Evolutionary conservation across 106 monocot genomes (phyloP), one percentile per base, ranked within the genome.

Genomic region (Gastrodia elata): DNA sequence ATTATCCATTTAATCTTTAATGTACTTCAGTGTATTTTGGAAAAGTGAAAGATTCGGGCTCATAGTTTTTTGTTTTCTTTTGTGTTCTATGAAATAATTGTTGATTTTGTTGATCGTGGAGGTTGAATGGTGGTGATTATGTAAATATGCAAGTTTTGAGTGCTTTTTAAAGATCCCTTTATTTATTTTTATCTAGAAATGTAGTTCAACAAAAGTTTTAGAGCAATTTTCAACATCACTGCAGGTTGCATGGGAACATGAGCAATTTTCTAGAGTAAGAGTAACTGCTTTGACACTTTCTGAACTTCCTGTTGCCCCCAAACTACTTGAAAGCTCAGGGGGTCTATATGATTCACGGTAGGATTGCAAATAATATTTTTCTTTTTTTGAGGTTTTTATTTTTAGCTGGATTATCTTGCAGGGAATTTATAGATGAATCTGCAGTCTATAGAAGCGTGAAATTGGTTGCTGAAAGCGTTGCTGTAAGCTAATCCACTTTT

Each of bases 231-330:
- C 27, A 79, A 55, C 4, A 38, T 38, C 49, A 52, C 26, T 81
- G 71, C 76, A 98, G 98, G 98, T 98, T 39, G 84, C 93, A 57
- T 98, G 98, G 98, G 98, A 93, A 73, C 98, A 98, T 71, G 98
- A 98, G 41, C 98, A 98, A 59, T 98, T 98, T 82, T 98, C 98
- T 46, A 91, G 93, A 68, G 71, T 87, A 38, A 91, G 93, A 79
- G 86, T 98, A 55, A 98, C 98, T 64, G 98, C 98, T 73, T 65
- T 84, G 22, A 98, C 93, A 67, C 87, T 98, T 39, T 98, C 98
- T 34, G 88, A 85, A 76, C 83, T 98, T 77, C 67, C 93, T 58
- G 69, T 39, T 30, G 80, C 98, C 69, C 88, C 98, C 55, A 85
- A 88, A 68, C 77, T 98, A 48, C 80, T 98, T 58, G 85, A 93